Conservation (phyloP, 2,329 filamentous ascomycete genomes). For the Chalaropsis thielavioides region DNA sequence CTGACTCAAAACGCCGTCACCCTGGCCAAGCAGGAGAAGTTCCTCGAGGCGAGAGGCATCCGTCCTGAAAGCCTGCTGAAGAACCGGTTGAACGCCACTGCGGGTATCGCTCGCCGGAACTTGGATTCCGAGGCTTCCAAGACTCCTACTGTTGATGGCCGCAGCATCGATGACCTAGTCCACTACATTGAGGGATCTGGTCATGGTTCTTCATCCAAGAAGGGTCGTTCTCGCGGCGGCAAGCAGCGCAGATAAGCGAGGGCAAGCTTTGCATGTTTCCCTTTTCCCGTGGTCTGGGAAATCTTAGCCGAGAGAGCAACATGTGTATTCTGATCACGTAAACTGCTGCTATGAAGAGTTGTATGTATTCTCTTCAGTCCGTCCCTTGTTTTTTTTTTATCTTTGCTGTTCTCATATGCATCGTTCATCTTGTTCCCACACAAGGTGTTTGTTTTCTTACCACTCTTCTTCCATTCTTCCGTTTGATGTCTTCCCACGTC, state of each 20-base stretch:
- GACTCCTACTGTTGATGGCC: constrained; percentile 43
- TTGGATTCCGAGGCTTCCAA: constrained; percentile 6
- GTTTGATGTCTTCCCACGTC: background rate
- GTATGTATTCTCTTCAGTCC: background rate
- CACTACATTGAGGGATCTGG: constrained; percentile 75
- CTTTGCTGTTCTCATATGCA: constrained; percentile 9
- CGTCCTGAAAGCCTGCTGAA: constrained; percentile 49
- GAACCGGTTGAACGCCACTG: background rate
- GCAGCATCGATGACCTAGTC: constrained; percentile 84
- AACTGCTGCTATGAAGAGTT: background rate
- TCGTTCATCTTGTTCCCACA: background rate
- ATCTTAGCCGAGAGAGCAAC: background rate
- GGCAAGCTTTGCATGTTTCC: background rate
- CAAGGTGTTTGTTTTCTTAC: background rate
- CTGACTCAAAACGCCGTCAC: constrained; percentile 89
- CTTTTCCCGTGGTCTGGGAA: background rate
- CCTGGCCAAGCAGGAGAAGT: constrained; percentile 87
- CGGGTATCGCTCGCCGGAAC: constrained; percentile 22
- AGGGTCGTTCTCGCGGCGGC: constrained; percentile 22
- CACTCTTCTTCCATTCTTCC: background rate
- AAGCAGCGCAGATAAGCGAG: constrained; percentile 34
- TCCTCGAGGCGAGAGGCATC: constrained; percentile 60
- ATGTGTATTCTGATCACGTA: background rate
- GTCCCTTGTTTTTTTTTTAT: constrained; percentile 1
- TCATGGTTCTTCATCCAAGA: constrained; percentile 35